Base-by-base conservation (phyloP, 306 rosid species). In the Vigna nakashimae region DNA sequence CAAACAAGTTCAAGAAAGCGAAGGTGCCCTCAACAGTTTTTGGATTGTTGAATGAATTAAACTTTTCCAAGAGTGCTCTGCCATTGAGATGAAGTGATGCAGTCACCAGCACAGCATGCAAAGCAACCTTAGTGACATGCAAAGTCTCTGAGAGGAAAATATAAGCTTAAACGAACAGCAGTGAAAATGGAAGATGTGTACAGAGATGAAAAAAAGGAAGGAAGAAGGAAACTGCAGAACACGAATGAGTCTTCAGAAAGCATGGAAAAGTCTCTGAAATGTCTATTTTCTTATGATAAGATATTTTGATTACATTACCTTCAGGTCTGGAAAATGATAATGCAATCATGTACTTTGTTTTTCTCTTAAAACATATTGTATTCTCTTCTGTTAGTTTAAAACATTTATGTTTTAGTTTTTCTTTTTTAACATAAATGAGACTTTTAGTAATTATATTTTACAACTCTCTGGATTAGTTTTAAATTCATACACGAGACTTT, bases 221-320 rank as follows among this genome's bases (percentile, higher is more conserved):
- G 69, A 36, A n/a, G 49, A 15, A 36, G 49, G 16, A n/a, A 64
- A 16, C 7, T 3, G 28, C 28, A 63, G 26, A 63, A 63, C 26
- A 28, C 20, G 10, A 45, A 45, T 45, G 15, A 34, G 45, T 62
- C 46, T 62, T 62, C 45, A 62, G 1, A 15, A 16, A 62, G 34
- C 6, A 32, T 32, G 46, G 68, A 16, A 62, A 62, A 62, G 68
- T 62, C 68, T 62, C 68, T 62, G 68, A 62, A 16, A 32, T 62
- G 45, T 62, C 68, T 6, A 34, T 16, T 62, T 62, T 16, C 9
- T 15, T 16, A 0, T 3, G 24, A 16, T 32, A 30, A 62, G 14
- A 62, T 62, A 62, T 2, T 62, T 62, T 15, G 62, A 55, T 7
- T 55, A 20, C 13, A 45, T 57, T 24, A 10, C 0, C 34, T 30